Evolutionary conservation across 2,329 filamentous ascomycete genomes (phyloP).

Genomic region (Aschersonia sp.): DNA sequence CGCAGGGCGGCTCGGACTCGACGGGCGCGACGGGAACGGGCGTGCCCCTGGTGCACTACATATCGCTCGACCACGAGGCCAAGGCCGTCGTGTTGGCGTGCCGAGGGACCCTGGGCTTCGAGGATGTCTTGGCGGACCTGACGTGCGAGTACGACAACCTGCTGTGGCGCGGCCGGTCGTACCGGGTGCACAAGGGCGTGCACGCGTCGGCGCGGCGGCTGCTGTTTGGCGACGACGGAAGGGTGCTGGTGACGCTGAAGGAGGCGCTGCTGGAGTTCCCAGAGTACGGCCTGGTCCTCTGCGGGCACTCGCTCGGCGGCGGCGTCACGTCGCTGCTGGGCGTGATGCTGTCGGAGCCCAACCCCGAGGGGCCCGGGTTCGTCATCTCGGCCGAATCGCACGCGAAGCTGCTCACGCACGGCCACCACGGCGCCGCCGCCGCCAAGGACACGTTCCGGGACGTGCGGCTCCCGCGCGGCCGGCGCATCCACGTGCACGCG

Average conservation of each 20-base stretch:
- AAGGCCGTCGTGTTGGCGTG: conserved; percentile 61
- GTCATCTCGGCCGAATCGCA: conserved; percentile 42
- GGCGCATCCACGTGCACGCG: conserved; percentile 65
- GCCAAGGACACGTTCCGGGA: conserved; percentile 11
- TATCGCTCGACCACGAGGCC: conserved; percentile 56
- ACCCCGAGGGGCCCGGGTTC: conserved; percentile 39
- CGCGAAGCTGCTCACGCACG: conserved; percentile 21
- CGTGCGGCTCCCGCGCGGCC: conserved; percentile 45
- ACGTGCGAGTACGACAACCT: conserved; percentile 59
- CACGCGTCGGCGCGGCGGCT: conserved; percentile 56
- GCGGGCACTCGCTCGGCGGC: conserved; percentile 54
- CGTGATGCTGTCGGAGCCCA: conserved; percentile 54
- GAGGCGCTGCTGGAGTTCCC: conserved; percentile 50
- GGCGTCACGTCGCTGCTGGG: conserved; percentile 56
- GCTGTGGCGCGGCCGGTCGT: conserved; percentile 45
- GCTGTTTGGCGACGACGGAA: conserved; percentile 51
- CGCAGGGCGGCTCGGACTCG: conserved; percentile 50
- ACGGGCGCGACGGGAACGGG: conserved; percentile 50
- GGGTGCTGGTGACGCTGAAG: conserved; percentile 50
- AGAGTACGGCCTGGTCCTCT: conserved; percentile 56
- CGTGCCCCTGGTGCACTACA: conserved; percentile 58
- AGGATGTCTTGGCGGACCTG: conserved; percentile 60
- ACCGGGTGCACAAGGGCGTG: conserved; percentile 62
- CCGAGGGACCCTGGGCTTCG: conserved; percentile 57
- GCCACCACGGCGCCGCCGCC: conserved; percentile 9